A percentile compares a stretch with the other conserved stretches of the same genome.
Conservation (phyloP, 331 rosid genomes). For the Arachis monticola region DNA sequence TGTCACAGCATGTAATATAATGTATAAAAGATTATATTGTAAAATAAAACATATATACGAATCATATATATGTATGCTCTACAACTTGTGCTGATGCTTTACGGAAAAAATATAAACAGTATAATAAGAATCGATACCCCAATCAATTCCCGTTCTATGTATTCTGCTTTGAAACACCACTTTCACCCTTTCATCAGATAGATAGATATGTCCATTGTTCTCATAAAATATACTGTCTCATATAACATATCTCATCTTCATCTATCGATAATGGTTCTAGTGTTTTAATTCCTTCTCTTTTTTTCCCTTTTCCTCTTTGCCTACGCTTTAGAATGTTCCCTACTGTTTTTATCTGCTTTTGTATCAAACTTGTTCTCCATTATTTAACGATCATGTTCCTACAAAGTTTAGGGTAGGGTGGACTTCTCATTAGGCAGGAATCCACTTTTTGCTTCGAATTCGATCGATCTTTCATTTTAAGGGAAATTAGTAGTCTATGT, state of each 20-base stretch:
- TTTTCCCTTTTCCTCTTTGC: conserved; percentile 18
- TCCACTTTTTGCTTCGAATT: not conserved
- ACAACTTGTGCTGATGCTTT: conserved; percentile 26
- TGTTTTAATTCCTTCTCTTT: conserved; percentile 9
- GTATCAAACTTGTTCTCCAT: conserved; percentile 30
- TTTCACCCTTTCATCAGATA: conserved; percentile 26
- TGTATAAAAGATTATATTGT: not conserved
- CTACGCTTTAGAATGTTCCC: conserved; percentile 41
- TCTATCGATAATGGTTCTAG: not conserved
- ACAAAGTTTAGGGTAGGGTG: not conserved
- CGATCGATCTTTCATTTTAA: not conserved
- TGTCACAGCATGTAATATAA: conserved; percentile 37
- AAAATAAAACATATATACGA: too few species aligned
- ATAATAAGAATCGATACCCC: conserved; percentile 38
- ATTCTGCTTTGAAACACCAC: conserved; percentile 32
- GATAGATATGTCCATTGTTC: conserved; percentile 31
- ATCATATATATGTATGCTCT: not conserved
- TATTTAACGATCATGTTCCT: not conserved
- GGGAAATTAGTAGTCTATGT: not conserved
- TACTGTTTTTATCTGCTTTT: conserved; percentile 36
- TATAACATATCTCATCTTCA: conserved; percentile 22
- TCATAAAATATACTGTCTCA: conserved; percentile 12
- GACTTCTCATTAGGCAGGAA: not conserved
- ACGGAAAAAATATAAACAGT: not conserved
- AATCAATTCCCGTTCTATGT: conserved; percentile 30